Conservation (phyloP, 768 basidiomycete genomes). For the Tulasnella sp. region DNA sequence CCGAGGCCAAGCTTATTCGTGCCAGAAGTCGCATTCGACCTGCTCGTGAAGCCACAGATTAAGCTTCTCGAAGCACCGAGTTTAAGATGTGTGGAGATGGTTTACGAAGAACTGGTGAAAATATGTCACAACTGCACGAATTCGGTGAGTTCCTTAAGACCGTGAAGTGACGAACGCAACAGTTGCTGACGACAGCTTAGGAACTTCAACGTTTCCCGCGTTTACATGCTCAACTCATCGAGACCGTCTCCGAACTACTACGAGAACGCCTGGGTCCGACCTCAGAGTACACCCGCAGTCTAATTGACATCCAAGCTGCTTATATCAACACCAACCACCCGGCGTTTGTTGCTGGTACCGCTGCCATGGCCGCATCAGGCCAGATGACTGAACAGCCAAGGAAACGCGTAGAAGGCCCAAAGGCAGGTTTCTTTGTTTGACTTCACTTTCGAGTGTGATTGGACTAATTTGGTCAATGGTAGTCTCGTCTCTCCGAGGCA, state of each 20-base stretch:
- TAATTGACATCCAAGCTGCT: constrained; percentile 95
- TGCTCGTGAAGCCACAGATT: constrained; percentile 96
- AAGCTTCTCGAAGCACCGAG: constrained; percentile 91
- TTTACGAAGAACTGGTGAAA: constrained; percentile 98
- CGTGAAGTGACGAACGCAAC: neutral
- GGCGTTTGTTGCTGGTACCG: constrained; percentile 74
- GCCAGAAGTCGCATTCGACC: constrained; percentile 92
- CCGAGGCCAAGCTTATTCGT: constrained; percentile 94
- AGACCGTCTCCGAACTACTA: constrained; percentile 92
- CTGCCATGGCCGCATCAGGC: constrained; percentile 35
- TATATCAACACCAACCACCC: constrained; percentile 99
- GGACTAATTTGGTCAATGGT: neutral
- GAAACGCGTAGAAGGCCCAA: constrained; percentile 23
- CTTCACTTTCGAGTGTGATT: neutral
- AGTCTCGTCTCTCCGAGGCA: neutral
- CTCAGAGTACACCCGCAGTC: constrained; percentile 88
- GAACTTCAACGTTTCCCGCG: constrained; percentile 93
- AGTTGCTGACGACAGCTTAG: constrained; percentile 29
- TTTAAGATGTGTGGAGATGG: constrained; percentile 90
- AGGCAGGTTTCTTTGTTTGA: neutral
- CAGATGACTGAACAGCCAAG: constrained; percentile 26
- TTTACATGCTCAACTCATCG: constrained; percentile 85
- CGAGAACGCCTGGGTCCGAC: constrained; percentile 94
- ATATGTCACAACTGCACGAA: constrained; percentile 98
- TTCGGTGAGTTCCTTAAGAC: constrained; percentile 38